Evolutionary conservation across 768 basidiomycete genomes (phyloP).

Genomic region (Auricularia sp.): DNA sequence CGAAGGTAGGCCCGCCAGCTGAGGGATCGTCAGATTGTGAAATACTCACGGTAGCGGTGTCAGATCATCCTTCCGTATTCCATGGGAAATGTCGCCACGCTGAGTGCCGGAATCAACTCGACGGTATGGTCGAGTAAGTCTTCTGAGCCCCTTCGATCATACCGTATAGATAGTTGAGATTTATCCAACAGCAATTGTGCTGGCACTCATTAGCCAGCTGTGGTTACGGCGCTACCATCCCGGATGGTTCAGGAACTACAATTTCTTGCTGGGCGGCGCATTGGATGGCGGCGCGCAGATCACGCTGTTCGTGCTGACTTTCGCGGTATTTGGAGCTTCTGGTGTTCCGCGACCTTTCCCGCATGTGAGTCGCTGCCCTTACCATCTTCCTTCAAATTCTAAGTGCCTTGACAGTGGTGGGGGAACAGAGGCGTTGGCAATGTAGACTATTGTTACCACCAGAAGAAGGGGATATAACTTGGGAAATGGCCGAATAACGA

Average conservation of each 20-base stretch:
- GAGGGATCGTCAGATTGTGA: neutral
- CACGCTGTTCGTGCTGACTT: slow-evolving; percentile 54
- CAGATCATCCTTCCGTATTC: slow-evolving; percentile 34
- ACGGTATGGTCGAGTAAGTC: neutral
- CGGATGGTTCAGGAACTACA: slow-evolving; percentile 58
- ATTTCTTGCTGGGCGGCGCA: slow-evolving; percentile 57
- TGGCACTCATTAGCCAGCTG: slow-evolving; percentile 47
- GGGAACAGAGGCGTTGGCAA: neutral
- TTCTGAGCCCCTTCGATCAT: neutral
- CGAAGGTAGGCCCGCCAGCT: slow-evolving; percentile 14
- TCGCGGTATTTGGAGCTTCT: slow-evolving; percentile 54
- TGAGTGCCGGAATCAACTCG: neutral
- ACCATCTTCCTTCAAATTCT: neutral
- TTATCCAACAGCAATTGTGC: slow-evolving; percentile 21
- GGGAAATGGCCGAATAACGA: no score
- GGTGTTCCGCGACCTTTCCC: slow-evolving; percentile 43
- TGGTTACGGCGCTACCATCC: slow-evolving; percentile 50
- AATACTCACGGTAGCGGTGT: neutral
- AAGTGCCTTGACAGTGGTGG: neutral
- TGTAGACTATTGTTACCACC: neutral
- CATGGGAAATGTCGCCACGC: neutral
- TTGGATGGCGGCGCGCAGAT: slow-evolving; percentile 57
- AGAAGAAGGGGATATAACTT: neutral
- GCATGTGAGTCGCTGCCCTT: slow-evolving; percentile 3
- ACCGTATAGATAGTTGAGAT: neutral